Conservation (phyloP, 345 rosid species). For the Aquilaria yunnanensis region DNA sequence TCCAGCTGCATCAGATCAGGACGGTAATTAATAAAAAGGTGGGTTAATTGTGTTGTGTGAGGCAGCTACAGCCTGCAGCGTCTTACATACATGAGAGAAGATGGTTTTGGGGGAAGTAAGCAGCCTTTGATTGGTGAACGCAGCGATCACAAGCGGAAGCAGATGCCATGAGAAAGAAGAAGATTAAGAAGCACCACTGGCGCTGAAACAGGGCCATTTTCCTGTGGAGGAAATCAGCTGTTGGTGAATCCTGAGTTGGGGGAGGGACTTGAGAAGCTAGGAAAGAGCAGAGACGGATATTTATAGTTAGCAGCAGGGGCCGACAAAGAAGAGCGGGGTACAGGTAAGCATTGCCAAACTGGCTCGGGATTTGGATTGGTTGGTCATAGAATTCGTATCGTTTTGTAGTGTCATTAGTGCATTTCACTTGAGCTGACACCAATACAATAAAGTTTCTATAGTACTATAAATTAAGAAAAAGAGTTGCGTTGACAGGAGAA, state of each 20-base stretch:
- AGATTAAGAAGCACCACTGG: slow-evolving; percentile 11
- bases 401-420: not conserved
- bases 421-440: too few relatives aligned
- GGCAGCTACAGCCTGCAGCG: too few relatives aligned
- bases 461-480: not conserved
- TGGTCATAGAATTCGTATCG: not conserved
- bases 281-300: not conserved
- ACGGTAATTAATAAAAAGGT: slow-evolving; percentile 1
- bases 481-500: not conserved
- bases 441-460: not conserved
- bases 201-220: slow-evolving; percentile 34
- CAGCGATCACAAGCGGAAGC: slow-evolving; percentile 86
- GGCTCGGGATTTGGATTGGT: not conserved
- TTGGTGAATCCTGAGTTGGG: not conserved
- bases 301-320: slow-evolving; percentile 5
- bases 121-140: slow-evolving; percentile 57
- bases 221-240: not conserved
- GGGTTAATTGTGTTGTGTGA: too few relatives aligned
- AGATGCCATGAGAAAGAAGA: slow-evolving; percentile 35
- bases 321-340: slow-evolving; percentile 19
- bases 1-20: slow-evolving; percentile 54
- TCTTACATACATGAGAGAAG: slow-evolving; percentile 49
- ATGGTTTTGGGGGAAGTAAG: slow-evolving; percentile 62
- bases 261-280: slow-evolving; percentile 1
- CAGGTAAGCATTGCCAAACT: slow-evolving; percentile 35